phyloP scores from a whole-genome alignment of 1,284 basidiomycete genomes.

The Puccinia polysora region DNA sequence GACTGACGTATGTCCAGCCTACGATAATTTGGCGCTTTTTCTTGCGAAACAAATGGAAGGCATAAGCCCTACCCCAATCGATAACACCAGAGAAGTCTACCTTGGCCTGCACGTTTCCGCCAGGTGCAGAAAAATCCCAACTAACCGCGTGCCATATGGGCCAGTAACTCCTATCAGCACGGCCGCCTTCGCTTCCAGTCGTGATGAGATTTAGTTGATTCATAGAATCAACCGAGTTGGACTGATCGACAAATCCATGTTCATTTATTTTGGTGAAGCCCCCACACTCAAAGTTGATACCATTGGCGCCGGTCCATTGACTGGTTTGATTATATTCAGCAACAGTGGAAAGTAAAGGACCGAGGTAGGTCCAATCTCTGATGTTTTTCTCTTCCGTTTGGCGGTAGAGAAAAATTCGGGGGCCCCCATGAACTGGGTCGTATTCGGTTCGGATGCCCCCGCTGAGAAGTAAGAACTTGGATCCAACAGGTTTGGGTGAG shows the following conservation, averaged over 20 bases:
- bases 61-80: conserved; percentile 48
- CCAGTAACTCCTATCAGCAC: conserved; percentile 44
- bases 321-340: conserved; percentile 29
- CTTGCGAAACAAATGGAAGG: conserved; percentile 46
- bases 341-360: conserved; percentile 42
- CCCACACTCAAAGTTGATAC: conserved; percentile 46
- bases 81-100: conserved; percentile 44
- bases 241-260: conserved; percentile 14
- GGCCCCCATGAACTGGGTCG: conserved; percentile 32
- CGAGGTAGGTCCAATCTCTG: conserved; percentile 47
- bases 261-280: conserved; percentile 46
- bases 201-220: conserved; percentile 45
- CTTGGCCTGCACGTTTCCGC: conserved; percentile 6
- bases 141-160: conserved; percentile 46
- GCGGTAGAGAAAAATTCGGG: conserved; percentile 48
- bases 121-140: background rate
- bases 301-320: conserved; percentile 46
- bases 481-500: conserved; percentile 22
- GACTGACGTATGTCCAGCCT: conserved; percentile 47
- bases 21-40: conserved; percentile 44
- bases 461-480: conserved; percentile 46
- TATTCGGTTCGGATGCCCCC: conserved; percentile 45
- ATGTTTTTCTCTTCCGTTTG: conserved; percentile 44
- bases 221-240: conserved; percentile 37
- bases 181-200: conserved; percentile 47